These are phyloP conservation scores for Xylariales sp. DNA, from an alignment of 2,329 filamentous ascomycete species.

Conservation along the genomic window DNA sequence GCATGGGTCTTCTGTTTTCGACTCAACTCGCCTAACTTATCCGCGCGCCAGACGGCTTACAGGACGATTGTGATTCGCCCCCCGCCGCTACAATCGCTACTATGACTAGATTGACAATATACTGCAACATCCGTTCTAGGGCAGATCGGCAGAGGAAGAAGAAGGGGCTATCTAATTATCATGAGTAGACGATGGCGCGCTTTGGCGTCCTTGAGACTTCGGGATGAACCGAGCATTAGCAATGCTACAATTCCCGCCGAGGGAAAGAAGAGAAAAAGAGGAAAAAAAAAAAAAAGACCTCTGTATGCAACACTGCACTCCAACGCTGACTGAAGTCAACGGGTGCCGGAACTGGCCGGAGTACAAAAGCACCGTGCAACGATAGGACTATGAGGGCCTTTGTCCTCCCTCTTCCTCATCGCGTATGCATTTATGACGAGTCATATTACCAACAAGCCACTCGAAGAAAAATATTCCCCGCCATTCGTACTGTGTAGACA, in stretches of 20 bases:
- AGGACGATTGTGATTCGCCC: constrained; percentile 41
- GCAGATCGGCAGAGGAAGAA: constrained; percentile 28
- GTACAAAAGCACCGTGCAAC: constrained; percentile 24
- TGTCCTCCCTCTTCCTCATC: not conserved
- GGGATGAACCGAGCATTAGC: constrained; percentile 37
- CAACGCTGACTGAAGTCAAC: constrained; percentile 36
- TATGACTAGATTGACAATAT: constrained; percentile 20
- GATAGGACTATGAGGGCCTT: constrained; percentile 5
- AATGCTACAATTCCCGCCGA: constrained; percentile 24
- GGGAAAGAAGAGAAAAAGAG: not conserved
- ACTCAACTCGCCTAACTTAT: constrained; percentile 34
- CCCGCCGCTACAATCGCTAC: constrained; percentile 42
- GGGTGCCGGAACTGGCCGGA: constrained; percentile 30
- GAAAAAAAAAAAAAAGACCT: not conserved
- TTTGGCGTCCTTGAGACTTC: constrained; percentile 29
- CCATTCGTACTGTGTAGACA: constrained; percentile 9
- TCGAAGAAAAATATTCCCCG: not conserved
- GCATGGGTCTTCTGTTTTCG: constrained; percentile 34
- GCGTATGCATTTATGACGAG: constrained; percentile 21
- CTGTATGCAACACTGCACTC: constrained; percentile 37
- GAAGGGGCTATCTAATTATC: constrained; percentile 10
- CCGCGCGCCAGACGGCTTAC: constrained; percentile 47
- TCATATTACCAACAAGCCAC: constrained; percentile 16
- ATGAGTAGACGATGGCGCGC: constrained; percentile 19
- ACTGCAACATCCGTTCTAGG: constrained; percentile 15